Evolutionary conservation across 495 filamentous ascomycete species (phyloP), one percentile per base, ranked within the genome.

Genomic region (Annulohypoxylon nitens): DNA sequence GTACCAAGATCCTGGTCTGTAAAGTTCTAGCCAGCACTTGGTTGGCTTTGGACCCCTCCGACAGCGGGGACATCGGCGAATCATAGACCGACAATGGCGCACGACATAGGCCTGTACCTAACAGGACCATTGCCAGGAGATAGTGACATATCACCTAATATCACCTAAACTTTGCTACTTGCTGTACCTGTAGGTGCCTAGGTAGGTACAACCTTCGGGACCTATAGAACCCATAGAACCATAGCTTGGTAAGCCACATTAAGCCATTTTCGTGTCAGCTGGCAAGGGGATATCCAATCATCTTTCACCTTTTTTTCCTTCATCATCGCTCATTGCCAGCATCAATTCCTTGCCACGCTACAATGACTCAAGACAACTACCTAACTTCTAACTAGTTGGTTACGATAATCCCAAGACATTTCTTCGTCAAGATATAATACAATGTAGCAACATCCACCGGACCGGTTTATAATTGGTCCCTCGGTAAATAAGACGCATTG

Each of bases 61-160:
- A 70, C 66, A 63, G 71, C 71, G 71, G 71, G 67, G n/a, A 51
- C n/a, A 67, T 74, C 62, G 67, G 71, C 71, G 71, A 74, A 74
- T 74, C 71, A 70, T 18, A 67, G 11, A 43, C 67, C 58, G 67
- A 67, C 26, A 14, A 64, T 67, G 43, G 71, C 62, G 62, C 71
- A 67, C 62, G 61, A 74, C 62, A 65, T 69, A 51, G n/a, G 16
- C 45, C 11, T 64, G 60, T 59, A 70, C 39, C 26, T 47, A 43
- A 36, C 43, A 18, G 55, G 30, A 59, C 64, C 54, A 25, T 20
- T 20, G 34, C 12, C 23, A 54, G 25, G 50, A 12, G 50, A n/a
- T 25, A 54, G 50, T 54, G 50, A 54, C 50, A 3, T 25, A 51
- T 7, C 23, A 20, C 45, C 45, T 59, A 18, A 3, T 25, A 51